Conservation (phyloP, 768 basidiomycete species). For the Boletus subcaerulescens region DNA sequence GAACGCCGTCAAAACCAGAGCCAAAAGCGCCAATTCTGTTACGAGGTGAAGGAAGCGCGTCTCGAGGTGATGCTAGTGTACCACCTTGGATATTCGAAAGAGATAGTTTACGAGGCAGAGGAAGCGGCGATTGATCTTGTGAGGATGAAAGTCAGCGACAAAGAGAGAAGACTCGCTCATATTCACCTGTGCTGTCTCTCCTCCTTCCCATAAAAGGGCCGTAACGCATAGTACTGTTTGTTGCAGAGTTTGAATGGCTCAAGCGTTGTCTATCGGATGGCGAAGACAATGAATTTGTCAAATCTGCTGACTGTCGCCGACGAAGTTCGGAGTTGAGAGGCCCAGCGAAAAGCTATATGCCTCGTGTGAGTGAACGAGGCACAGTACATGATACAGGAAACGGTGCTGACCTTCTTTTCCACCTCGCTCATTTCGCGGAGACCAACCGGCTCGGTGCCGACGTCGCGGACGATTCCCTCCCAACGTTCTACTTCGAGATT, state of each 20-base stretch:
- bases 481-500: constrained; percentile 85
- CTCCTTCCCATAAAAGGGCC: constrained; percentile 55
- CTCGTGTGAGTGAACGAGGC: constrained; percentile 28
- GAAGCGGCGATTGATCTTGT: constrained; percentile 56
- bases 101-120: constrained; percentile 65
- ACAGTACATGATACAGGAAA: constrained; percentile 8
- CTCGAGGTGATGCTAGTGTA: constrained; percentile 56
- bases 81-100: constrained; percentile 54
- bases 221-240: constrained; percentile 59
- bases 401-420: constrained; percentile 76
- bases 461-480: constrained; percentile 84
- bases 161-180: not conserved
- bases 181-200: constrained; percentile 66
- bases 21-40: constrained; percentile 53
- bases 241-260: constrained; percentile 45
- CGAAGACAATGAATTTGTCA: constrained; percentile 56
- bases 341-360: constrained; percentile 69
- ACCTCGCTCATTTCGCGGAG: constrained; percentile 76
- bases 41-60: constrained; percentile 63
- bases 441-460: constrained; percentile 66
- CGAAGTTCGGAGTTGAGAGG: constrained; percentile 83
- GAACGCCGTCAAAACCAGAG: constrained; percentile 70
- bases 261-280: constrained; percentile 61
- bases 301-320: constrained; percentile 78
- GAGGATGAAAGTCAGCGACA: constrained; percentile 11